Base-by-base conservation (phyloP, 2,329 filamentous ascomycete genomes). In the Moelleriella libera region DNA sequence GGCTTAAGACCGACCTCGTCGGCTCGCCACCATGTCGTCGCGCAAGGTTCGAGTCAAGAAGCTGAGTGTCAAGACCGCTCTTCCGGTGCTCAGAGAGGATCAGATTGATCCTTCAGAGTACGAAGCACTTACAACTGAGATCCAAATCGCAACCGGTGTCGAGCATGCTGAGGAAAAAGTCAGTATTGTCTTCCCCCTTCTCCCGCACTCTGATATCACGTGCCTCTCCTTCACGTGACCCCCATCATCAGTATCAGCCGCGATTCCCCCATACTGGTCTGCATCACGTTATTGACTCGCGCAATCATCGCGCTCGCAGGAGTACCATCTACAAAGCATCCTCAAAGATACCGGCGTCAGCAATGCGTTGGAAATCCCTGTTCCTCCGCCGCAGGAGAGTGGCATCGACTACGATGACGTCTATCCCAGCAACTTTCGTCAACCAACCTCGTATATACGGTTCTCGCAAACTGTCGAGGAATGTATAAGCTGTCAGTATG, bases 381-480 rank as follows among this genome's bases (percentile, higher is more conserved):
- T 82, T 14, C 79, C 79, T 51, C 79, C 79, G 57, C 76, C 79
- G 11, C 65, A 80, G 59, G 71, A 80, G 66, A 80, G 76, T 57
- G 68, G 73, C 54, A 68, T 90, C 66, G 78, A 87, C 66, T 98
- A 96, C 82, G 87, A 94, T 66, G 78, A 83, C 58, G 77, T 96
- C 57, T 97, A 97, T 63, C 78, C 83, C 45, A 80, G 78, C 54
- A 71, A 73, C 49, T 96, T 90, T 67, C 77, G 82, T 58, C 84
- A 94, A 64, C 88, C 92, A 46, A 81, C 83, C 51, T 92, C 89
- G 51, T 97, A 97, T 67, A 95, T 98, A 63, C 88, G 90, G 54
- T 97, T 94, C 69, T 97, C 92, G 53, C 90, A 94, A 55, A 98
- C 92, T 3, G 90, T 98, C 51, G 92, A 98, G 68, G 92, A 98